phyloP scores from a whole-genome alignment of 192 early-diverging fungal genomes.

The Globomyces pollinis-pini region DNA sequence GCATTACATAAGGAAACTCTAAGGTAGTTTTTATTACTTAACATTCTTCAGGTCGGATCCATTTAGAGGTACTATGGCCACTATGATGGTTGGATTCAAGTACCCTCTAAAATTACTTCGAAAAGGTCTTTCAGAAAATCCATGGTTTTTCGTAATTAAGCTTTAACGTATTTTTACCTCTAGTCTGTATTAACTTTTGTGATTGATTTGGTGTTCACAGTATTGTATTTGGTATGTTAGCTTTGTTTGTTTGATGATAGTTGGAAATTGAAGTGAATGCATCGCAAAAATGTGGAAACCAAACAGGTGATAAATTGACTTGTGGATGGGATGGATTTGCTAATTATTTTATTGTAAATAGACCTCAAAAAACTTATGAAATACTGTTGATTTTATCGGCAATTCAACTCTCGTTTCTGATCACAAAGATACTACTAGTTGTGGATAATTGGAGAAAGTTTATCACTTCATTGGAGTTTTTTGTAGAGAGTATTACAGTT shows the following conservation, averaged over 20 bases:
- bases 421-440: not conserved
- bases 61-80: not conserved
- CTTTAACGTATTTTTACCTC: too few relatives aligned
- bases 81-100: not conserved
- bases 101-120: not conserved
- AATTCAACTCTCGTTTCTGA: not conserved
- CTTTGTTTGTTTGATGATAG: too few relatives aligned
- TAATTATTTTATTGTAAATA: not conserved
- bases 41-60: not conserved
- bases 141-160: not conserved
- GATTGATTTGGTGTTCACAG: not conserved
- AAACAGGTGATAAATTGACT: not conserved
- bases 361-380: not conserved
- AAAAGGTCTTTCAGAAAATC: not conserved
- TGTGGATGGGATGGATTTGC: not conserved
- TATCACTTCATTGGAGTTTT: not conserved
- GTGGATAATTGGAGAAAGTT: not conserved
- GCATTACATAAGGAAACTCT: not conserved
- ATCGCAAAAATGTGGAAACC: not conserved
- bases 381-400: not conserved
- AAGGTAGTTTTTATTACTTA: not conserved
- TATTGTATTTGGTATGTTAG: not conserved
- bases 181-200: not conserved
- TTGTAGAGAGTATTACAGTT: not conserved
- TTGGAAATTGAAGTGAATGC: constrained; percentile 2